Evolutionary conservation across 441 rosid genomes (phyloP).

Genomic region (Breynia disticha): DNA sequence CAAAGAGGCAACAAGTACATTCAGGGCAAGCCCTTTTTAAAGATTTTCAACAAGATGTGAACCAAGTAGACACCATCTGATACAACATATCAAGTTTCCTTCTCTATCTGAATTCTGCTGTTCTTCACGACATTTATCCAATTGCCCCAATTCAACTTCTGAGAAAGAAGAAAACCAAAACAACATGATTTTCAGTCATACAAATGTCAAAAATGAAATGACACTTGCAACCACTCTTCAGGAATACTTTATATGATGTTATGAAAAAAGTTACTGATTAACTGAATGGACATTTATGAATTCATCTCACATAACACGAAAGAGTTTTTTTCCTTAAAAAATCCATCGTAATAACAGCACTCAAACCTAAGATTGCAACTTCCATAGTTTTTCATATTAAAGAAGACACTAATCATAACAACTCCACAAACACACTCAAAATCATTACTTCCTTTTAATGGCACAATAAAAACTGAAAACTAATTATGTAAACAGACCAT

Average conservation of each 20-base stretch:
- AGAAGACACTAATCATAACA: constrained; percentile 5
- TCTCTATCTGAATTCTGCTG: not conserved
- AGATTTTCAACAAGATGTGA: constrained; percentile 1
- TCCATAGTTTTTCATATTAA: not conserved
- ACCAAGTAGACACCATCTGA: constrained; percentile 7
- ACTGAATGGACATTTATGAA: no score
- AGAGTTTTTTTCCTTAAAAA: no score
- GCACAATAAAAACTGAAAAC: constrained; percentile 1
- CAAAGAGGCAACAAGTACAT: not conserved
- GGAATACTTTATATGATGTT: not conserved
- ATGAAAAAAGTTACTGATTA: no score
- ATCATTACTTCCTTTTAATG: constrained; percentile 11
- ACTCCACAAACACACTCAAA: constrained; percentile 1
- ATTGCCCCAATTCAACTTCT: constrained; percentile 11
- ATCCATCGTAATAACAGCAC: not conserved
- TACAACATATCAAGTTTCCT: not conserved
- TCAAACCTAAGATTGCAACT: not conserved
- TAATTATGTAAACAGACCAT: constrained; percentile 4
- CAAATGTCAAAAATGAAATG: constrained; percentile 1
- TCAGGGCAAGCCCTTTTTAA: constrained; percentile 4
- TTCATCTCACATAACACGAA: no score
- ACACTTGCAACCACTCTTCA: not conserved
- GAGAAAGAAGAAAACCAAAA: not conserved
- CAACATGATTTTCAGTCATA: not conserved
- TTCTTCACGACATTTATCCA: constrained; percentile 8